Evolutionary conservation across 2,329 filamentous ascomycete species (phyloP).

Genomic region (Cyphellophora attinorum): DNA sequence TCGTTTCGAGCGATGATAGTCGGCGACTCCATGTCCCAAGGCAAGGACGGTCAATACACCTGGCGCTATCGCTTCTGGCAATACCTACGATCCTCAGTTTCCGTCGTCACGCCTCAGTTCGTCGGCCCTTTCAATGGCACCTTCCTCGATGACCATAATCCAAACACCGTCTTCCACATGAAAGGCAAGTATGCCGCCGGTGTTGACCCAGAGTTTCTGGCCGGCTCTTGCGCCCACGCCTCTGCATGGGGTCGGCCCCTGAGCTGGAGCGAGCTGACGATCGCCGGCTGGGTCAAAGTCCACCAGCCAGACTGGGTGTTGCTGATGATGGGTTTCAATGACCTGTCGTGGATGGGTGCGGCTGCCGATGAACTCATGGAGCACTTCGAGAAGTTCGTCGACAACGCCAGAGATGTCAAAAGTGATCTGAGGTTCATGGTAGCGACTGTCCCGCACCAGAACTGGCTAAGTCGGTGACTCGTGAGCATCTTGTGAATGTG

Average conservation of each 20-base stretch:
- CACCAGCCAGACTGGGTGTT: not conserved
- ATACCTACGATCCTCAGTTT: not conserved
- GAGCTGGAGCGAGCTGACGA: not conserved
- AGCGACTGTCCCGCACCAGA: constrained; percentile 1
- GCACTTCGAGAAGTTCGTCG: constrained; percentile 1
- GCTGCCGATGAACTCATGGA: not conserved
- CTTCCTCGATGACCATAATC: not conserved
- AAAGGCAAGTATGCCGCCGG: not conserved
- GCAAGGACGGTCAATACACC: not conserved
- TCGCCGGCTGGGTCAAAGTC: not conserved
- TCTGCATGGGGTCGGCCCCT: not conserved
- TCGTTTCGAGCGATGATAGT: constrained; percentile 1
- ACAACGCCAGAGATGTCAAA: not conserved
- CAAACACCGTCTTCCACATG: not conserved
- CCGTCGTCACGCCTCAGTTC: not conserved
- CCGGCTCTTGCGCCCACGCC: not conserved
- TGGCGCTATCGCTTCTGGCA: constrained; percentile 1
- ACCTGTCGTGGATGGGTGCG: not conserved
- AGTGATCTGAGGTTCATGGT: not conserved
- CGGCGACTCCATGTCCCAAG: constrained; percentile 1
- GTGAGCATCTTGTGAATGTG: not conserved
- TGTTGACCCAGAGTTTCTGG: not conserved
- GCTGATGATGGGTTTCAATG: constrained; percentile 1
- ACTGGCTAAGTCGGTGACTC: not conserved
- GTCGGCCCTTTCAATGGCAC: constrained; percentile 1